A percentile compares a stretch with the other conserved stretches of the same genome.
Conservation (phyloP, 179 eudicot species). For the Monotropa hypopitys region DNA sequence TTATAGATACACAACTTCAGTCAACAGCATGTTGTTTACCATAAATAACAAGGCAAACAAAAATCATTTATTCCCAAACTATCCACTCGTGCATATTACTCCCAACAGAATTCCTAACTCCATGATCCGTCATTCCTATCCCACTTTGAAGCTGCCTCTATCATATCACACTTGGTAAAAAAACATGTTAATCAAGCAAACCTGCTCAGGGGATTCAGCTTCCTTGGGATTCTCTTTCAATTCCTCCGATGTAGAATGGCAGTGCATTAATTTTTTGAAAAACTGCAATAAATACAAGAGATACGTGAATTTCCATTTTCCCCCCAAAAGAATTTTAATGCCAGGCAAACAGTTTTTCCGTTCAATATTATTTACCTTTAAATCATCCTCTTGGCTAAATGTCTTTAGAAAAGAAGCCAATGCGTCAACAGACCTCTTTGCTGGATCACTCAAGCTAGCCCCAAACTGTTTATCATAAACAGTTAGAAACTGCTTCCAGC, state of each 20-base stretch:
- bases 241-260: slow-evolving; percentile 31
- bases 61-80: neutral
- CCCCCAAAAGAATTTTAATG: neutral
- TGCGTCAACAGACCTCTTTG: slow-evolving; percentile 36
- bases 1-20: neutral
- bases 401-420: slow-evolving; percentile 60
- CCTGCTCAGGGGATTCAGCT: slow-evolving; percentile 59
- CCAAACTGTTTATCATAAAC: slow-evolving; percentile 58
- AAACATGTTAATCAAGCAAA: slow-evolving; percentile 11
- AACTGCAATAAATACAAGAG: slow-evolving; percentile 28
- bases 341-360: neutral
- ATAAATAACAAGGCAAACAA: neutral
- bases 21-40: neutral
- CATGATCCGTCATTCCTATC: neutral
- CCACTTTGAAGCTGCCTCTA: neutral
- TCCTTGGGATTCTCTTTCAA: slow-evolving; percentile 23
- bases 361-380: slow-evolving; percentile 29
- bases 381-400: slow-evolving; percentile 44
- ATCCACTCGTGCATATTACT: neutral
- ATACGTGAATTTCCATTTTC: neutral
- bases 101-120: neutral
- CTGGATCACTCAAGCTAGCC: slow-evolving; percentile 70
- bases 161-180: neutral
- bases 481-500: slow-evolving; percentile 73
- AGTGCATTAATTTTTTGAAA: slow-evolving; percentile 34